Conservation (phyloP, 352 stramenopile genomes). For the Phytophthora boehmeriae region DNA sequence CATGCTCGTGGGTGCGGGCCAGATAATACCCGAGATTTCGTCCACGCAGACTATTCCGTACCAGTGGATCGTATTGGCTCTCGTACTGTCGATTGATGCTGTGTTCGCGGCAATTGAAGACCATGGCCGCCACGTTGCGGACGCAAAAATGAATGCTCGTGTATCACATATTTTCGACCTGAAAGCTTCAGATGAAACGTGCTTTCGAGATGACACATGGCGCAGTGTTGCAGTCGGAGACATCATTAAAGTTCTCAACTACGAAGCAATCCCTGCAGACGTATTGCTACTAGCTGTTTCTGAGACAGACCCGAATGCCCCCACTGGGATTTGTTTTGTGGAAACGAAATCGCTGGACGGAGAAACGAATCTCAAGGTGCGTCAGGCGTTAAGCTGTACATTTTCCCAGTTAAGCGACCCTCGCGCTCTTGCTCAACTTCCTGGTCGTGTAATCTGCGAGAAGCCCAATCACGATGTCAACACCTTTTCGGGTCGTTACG, state of each 20-base stretch:
- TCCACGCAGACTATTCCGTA: constrained; percentile 87
- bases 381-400: constrained; percentile 79
- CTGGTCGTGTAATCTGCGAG: constrained; percentile 74
- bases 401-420: constrained; percentile 85
- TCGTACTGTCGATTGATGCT: constrained; percentile 86
- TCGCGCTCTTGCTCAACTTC: constrained; percentile 63
- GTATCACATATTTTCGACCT: constrained; percentile 69
- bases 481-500: constrained; percentile 79
- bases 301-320: constrained; percentile 60
- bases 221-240: constrained; percentile 73
- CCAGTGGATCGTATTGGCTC: constrained; percentile 84
- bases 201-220: constrained; percentile 68
- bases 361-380: constrained; percentile 89
- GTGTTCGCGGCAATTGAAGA: constrained; percentile 90
- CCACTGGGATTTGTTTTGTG: constrained; percentile 85
- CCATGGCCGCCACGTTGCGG: constrained; percentile 70
- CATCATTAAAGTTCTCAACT: constrained; percentile 88
- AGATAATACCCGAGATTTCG: constrained; percentile 87
- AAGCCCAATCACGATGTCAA: constrained; percentile 90
- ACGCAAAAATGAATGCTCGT: constrained; percentile 85
- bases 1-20: constrained; percentile 82
- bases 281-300: constrained; percentile 77
- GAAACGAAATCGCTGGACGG: constrained; percentile 89
- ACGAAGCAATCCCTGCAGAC: constrained; percentile 85
- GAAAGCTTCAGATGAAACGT: constrained; percentile 23